phyloP scores from a whole-genome alignment of 345 rosid species.

The Punica granatum region DNA sequence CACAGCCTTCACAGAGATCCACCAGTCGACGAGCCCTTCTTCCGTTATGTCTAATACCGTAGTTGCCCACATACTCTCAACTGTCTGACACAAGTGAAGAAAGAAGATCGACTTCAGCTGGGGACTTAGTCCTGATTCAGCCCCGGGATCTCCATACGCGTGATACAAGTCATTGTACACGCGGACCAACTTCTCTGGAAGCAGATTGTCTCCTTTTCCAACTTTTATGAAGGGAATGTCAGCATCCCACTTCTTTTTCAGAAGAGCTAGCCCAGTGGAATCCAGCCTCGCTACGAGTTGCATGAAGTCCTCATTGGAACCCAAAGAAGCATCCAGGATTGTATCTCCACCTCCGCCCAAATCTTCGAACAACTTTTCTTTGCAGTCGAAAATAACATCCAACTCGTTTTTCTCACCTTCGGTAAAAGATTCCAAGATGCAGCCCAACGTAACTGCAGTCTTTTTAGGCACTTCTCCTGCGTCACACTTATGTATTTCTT shows the following conservation, averaged over 20 bases:
- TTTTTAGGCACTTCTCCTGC: background rate
- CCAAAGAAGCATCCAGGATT: background rate
- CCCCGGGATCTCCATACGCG: background rate
- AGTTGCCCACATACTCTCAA: background rate
- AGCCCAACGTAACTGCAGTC: background rate
- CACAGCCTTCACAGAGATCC: background rate
- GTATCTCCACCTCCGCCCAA: background rate
- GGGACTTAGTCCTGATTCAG: background rate
- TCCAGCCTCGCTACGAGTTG: background rate
- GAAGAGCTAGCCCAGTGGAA: background rate
- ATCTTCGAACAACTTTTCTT: background rate
- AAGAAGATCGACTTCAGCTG: background rate
- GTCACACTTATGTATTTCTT: background rate
- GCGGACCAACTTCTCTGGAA: background rate
- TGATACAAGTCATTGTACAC: background rate
- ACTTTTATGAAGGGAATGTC: background rate
- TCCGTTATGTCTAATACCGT: background rate
- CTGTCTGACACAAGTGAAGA: background rate
- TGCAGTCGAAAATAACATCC: background rate
- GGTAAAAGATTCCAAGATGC: background rate
- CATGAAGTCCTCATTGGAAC: background rate
- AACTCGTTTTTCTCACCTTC: background rate
- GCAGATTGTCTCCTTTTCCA: background rate
- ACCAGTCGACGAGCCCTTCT: background rate
- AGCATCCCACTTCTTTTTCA: background rate